Conservation (phyloP, 2,329 filamentous ascomycete species). For the Cytospora piceae region DNA sequence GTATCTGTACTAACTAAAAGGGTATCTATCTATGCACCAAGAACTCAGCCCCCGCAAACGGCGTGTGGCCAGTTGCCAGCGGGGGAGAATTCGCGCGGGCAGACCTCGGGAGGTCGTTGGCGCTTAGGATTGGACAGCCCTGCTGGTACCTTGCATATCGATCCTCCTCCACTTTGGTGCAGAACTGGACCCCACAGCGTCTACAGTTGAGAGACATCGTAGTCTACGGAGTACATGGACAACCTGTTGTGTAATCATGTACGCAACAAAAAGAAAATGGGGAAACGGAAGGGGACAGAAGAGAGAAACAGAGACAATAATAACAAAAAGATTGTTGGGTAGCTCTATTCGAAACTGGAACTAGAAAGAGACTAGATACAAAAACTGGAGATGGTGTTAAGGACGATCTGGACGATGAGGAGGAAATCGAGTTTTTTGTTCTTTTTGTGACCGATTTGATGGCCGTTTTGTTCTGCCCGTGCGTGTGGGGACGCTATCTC, state of each 20-base stretch:
- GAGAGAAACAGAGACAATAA: neutral
- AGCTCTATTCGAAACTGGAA: neutral
- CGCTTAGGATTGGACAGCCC: constrained; percentile 3
- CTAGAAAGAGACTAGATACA: neutral
- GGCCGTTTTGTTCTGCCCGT: neutral
- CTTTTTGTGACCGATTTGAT: no score
- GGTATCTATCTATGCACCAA: neutral
- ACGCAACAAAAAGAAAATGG: neutral
- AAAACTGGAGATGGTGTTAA: no score
- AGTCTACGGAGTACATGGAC: no score
- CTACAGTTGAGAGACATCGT: neutral
- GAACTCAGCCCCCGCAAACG: neutral
- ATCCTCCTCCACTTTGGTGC: neutral
- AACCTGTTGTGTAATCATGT: neutral
- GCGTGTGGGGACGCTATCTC: constrained; percentile 1
- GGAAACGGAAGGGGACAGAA: neutral
- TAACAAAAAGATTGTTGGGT: neutral
- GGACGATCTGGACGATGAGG: neutral
- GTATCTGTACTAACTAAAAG: neutral
- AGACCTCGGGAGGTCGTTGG: neutral
- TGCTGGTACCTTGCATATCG: constrained; percentile 3
- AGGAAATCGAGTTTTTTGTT: neutral
- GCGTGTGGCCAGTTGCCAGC: neutral
- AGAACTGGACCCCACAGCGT: neutral
- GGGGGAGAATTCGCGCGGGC: constrained; percentile 1